Evolutionary conservation across 805 yeast genomes (phyloP).

Genomic region (Hagleromyces aurorensis): DNA sequence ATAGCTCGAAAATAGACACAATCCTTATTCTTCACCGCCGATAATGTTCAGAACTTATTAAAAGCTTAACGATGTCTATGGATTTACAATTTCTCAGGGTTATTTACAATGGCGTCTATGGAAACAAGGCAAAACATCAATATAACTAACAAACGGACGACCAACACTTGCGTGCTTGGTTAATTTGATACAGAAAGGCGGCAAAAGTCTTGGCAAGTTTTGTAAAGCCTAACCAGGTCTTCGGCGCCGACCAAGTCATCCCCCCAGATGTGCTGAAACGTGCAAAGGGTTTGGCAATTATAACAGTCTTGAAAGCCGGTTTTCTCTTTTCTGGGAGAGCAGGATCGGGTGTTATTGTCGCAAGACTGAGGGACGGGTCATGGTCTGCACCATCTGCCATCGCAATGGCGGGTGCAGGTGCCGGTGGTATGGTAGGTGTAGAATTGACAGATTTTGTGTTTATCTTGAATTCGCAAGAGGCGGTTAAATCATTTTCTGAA

Average conservation of each 20-base stretch:
- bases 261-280: constrained; percentile 82
- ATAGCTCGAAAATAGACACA: too few species aligned
- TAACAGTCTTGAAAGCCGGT: constrained; percentile 96
- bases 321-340: constrained; percentile 94
- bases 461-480: constrained; percentile 76
- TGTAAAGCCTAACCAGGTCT: constrained; percentile 87
- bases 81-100: too few species aligned
- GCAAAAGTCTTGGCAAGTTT: constrained; percentile 86
- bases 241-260: constrained; percentile 81
- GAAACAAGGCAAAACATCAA: too few species aligned
- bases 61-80: too few species aligned
- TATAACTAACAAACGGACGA: too few species aligned
- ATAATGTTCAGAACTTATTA: too few species aligned
- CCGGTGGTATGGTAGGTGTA: constrained; percentile 96
- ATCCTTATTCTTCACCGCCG: too few species aligned
- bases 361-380: constrained; percentile 85
- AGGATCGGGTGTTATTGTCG: constrained; percentile 93
- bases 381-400: constrained; percentile 99
- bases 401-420: constrained; percentile 96
- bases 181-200: constrained; percentile 60
- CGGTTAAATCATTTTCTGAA: constrained; percentile 91
- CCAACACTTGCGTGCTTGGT: too few species aligned
- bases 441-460: constrained; percentile 95
- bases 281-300: constrained; percentile 87
- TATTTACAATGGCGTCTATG: too few species aligned